Base-by-base conservation (phyloP, 441 rosid species). In the Isatis lusitanica region DNA sequence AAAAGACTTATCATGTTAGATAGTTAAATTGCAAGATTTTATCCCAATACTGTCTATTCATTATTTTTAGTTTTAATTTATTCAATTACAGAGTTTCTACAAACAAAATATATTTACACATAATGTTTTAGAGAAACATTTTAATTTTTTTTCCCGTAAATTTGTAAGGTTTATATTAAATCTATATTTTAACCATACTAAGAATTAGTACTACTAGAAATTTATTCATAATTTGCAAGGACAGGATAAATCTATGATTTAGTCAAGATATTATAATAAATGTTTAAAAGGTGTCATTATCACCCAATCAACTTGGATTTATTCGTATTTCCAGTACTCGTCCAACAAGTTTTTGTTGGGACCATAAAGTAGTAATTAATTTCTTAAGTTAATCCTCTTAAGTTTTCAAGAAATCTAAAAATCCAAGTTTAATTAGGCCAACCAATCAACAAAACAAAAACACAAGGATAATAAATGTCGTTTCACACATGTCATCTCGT, bases 371-470 rank as follows among this genome's bases (percentile, higher is more conserved):
- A 68, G 35, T 62, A 75, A 33, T 60, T 21, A 40, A 64, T 26
- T 13, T 12, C 18, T 17, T 4, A 21, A 21, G 9, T 31, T 52
- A 15, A 21, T 68, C 5, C 16, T 68, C 6, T 43, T 46, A 35
- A 44, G 28, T 50, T 47, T 64, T 53, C 36, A 67, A 74, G 21
- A 59, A 58, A 63, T 8, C 62, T 30, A 63, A 43, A 4, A 9
- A 51, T 28, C 66, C 51, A 56, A 47, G 12, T 42, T 76, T 11
- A 30, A 70, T 71, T 66, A 77, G 80, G 68, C 72, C 69, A 71
- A 59, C 80, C 28, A 76, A 56, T 71, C 51, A 69, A 62, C 53
- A 68, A 48, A 43, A 56, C 18, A 26, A 3, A 48, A 43, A 56
- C 18, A 16, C 11, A 40, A 15, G 24, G 76, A 9, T 65, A 51